Conservation (phyloP, 768 basidiomycete species). For the Hemileccinum impolitum region DNA sequence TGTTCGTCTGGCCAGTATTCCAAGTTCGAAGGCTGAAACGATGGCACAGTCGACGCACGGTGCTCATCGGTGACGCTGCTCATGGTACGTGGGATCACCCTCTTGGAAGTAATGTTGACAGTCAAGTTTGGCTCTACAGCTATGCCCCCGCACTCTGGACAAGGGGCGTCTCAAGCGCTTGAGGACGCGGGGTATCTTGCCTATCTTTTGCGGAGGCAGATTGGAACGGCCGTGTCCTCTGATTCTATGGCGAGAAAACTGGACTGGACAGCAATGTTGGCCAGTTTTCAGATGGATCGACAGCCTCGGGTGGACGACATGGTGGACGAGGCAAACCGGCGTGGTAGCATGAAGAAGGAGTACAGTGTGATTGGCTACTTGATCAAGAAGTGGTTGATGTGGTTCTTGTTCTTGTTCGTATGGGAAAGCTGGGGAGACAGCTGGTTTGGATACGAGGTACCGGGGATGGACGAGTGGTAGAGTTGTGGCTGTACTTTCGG, state of each 20-base stretch:
- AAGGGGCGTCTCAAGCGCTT: conserved; percentile 30
- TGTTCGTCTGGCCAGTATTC: conserved; percentile 30
- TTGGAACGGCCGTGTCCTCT: background rate
- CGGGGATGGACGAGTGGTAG: conserved; percentile 26
- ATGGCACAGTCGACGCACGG: conserved; percentile 24
- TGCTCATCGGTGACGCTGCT: conserved; percentile 33
- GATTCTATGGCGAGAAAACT: background rate
- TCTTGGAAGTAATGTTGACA: background rate
- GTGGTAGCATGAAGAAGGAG: conserved; percentile 23
- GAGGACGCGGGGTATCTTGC: conserved; percentile 32
- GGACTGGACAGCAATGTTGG: conserved; percentile 18
- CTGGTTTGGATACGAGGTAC: conserved; percentile 31
- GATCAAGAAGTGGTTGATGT: conserved; percentile 26
- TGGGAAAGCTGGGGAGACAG: conserved; percentile 27
- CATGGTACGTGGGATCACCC: conserved; percentile 21
- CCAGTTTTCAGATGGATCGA: conserved; percentile 23
- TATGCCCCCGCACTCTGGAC: conserved; percentile 32
- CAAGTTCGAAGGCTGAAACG: conserved; percentile 20
- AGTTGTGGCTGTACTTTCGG: conserved; percentile 38
- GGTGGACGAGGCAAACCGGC: conserved; percentile 26
- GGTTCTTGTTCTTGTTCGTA: conserved; percentile 17
- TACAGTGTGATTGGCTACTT: conserved; percentile 17
- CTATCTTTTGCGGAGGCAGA: conserved; percentile 21
- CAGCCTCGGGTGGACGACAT: conserved; percentile 25
- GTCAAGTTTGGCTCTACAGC: conserved; percentile 10